These are phyloP conservation scores for Kalmanozyma brasiliensis DNA, from an alignment of 1,284 basidiomycete genomes.

Conservation along the genomic window DNA sequence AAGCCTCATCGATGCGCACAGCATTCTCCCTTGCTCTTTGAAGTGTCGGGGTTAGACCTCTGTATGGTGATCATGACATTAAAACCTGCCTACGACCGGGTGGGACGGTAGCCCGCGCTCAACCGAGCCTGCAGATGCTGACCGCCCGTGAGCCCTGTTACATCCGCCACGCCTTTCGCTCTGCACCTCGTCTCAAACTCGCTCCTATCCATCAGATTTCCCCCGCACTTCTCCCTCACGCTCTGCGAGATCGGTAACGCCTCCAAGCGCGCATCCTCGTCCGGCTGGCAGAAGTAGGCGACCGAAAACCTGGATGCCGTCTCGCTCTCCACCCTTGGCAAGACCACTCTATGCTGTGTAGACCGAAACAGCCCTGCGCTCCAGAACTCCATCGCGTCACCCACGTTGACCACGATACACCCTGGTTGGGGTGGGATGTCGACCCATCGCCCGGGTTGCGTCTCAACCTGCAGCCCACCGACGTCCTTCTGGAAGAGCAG, in stretches of 20 bases:
- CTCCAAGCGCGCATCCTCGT: conserved; percentile 42
- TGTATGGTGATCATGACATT: background rate
- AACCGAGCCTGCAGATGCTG: conserved; percentile 47
- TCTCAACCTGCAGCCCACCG: conserved; percentile 79
- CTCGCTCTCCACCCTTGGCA: conserved; percentile 44
- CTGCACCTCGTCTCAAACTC: conserved; percentile 26
- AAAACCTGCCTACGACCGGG: background rate
- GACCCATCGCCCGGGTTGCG: conserved; percentile 70
- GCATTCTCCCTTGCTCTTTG: too few species aligned
- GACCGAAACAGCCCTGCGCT: conserved; percentile 50
- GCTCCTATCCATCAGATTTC: conserved; percentile 21
- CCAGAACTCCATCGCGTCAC: conserved; percentile 75
- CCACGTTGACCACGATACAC: conserved; percentile 84
- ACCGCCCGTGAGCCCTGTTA: conserved; percentile 41
- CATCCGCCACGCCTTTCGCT: conserved; percentile 41
- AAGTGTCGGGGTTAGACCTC: too few species aligned
- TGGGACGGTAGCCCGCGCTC: conserved; percentile 17
- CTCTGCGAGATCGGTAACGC: conserved; percentile 24
- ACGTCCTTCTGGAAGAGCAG: conserved; percentile 86
- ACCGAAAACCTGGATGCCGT: conserved; percentile 52
- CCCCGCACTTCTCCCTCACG: conserved; percentile 14
- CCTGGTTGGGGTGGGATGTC: conserved; percentile 81
- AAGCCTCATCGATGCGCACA: too few species aligned
- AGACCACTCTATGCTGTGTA: conserved; percentile 57
- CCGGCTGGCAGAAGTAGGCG: conserved; percentile 60